Evolutionary conservation across 139 green algal genomes (phyloP).

Genomic region (Tetradesmus lagerheimii): DNA sequence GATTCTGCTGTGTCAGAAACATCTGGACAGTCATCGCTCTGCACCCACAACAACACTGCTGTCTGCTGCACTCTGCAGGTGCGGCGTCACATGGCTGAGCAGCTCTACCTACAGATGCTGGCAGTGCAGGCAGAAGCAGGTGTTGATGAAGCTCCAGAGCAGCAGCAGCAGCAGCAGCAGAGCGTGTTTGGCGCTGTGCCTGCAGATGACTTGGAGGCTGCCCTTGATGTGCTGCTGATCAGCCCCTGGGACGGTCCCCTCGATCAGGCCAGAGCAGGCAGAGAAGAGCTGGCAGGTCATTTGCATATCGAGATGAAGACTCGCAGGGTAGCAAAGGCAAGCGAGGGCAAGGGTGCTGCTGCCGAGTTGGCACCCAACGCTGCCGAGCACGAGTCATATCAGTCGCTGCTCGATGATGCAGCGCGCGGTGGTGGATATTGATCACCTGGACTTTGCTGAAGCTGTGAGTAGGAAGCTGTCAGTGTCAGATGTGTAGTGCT

Average conservation of each 20-base stretch:
- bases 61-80: slow-evolving; percentile 59
- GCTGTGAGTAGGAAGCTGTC: background rate
- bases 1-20: too few relatives aligned
- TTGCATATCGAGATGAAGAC: slow-evolving; percentile 56
- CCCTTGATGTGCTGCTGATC: slow-evolving; percentile 63
- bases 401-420: slow-evolving; percentile 71
- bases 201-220: slow-evolving; percentile 48
- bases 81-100: slow-evolving; percentile 81
- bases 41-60: background rate
- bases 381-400: slow-evolving; percentile 74
- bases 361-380: background rate
- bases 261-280: slow-evolving; percentile 59
- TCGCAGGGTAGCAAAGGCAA: slow-evolving; percentile 47
- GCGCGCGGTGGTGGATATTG: slow-evolving; percentile 47
- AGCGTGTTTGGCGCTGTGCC: background rate
- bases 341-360: background rate
- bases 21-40: background rate
- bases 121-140: slow-evolving; percentile 61
- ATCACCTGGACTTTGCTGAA: background rate
- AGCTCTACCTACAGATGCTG: slow-evolving; percentile 88
- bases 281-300: slow-evolving; percentile 54
- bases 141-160: slow-evolving; percentile 38
- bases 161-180: background rate
- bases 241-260: slow-evolving; percentile 74
- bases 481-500: background rate